phyloP scores from a whole-genome alignment of 257 asterid species.

The Ehretia macrophylla region DNA sequence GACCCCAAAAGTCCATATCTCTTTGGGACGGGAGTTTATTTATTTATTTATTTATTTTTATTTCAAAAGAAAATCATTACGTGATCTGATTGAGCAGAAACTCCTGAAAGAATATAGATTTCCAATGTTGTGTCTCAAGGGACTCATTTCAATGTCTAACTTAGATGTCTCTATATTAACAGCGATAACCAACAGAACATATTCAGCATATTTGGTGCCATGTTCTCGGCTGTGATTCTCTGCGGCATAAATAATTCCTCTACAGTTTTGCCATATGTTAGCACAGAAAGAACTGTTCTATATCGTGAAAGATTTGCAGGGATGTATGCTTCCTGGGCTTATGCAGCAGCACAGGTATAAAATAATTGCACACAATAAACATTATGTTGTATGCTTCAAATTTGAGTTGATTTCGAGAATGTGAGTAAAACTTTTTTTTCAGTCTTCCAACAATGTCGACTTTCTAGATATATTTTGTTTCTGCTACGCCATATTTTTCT shows the following conservation, averaged over 20 bases:
- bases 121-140: neutral
- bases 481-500: no score
- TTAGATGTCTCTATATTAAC: constrained; percentile 1
- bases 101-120: neutral
- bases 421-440: no score
- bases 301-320: constrained; percentile 48
- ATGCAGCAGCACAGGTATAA: constrained; percentile 48
- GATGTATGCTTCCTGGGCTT: constrained; percentile 48
- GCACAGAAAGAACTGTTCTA: constrained; percentile 38
- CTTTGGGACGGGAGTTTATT: no score
- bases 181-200: constrained; percentile 45
- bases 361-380: neutral
- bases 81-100: neutral
- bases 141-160: neutral
- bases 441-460: no score
- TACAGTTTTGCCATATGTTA: constrained; percentile 37
- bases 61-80: no score
- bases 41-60: no score
- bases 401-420: neutral
- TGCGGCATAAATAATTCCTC: constrained; percentile 44
- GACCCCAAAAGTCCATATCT: no score
- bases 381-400: neutral
- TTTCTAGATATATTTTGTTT: no score
- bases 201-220: constrained; percentile 38
- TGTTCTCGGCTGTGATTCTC: constrained; percentile 33